Evolutionary conservation across 2,329 filamentous ascomycete genomes (phyloP).

Genomic region (Aureobasidium sp.): DNA sequence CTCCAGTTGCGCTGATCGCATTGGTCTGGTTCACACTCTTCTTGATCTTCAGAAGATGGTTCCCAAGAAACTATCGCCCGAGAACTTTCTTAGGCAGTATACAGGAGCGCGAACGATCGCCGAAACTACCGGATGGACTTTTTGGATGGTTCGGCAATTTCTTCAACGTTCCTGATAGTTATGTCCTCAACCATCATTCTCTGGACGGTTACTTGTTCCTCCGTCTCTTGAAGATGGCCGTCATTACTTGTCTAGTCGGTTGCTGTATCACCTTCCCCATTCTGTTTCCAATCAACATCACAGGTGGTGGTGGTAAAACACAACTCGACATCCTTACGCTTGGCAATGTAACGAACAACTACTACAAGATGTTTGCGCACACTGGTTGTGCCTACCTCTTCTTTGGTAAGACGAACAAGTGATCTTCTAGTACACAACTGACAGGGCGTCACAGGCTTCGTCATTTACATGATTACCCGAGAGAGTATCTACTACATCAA

Average conservation of each 20-base stretch:
- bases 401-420: conserved; percentile 45
- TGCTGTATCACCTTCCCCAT: conserved; percentile 80
- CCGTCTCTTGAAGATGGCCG: conserved; percentile 72
- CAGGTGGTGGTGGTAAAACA: conserved; percentile 54
- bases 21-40: conserved; percentile 29
- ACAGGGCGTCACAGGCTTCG: conserved; percentile 45
- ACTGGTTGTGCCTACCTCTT: conserved; percentile 73
- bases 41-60: conserved; percentile 33
- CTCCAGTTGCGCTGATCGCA: conserved; percentile 27
- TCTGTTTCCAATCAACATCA: conserved; percentile 80
- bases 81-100: conserved; percentile 38
- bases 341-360: conserved; percentile 60
- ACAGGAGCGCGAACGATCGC: conserved; percentile 33
- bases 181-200: conserved; percentile 80
- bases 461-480: conserved; percentile 79
- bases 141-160: conserved; percentile 40
- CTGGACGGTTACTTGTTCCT: conserved; percentile 88
- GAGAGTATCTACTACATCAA: conserved; percentile 91
- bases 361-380: conserved; percentile 70
- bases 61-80: conserved; percentile 37
- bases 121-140: conserved; percentile 26
- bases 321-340: conserved; percentile 75
- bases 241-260: conserved; percentile 73
- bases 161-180: conserved; percentile 56
- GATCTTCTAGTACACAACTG: neutral